A percentile compares a stretch with the other conserved stretches of the same genome.
phyloP scores from a whole-genome alignment of 352 stramenopile genomes.

The Halophytophthora polymorphica region DNA sequence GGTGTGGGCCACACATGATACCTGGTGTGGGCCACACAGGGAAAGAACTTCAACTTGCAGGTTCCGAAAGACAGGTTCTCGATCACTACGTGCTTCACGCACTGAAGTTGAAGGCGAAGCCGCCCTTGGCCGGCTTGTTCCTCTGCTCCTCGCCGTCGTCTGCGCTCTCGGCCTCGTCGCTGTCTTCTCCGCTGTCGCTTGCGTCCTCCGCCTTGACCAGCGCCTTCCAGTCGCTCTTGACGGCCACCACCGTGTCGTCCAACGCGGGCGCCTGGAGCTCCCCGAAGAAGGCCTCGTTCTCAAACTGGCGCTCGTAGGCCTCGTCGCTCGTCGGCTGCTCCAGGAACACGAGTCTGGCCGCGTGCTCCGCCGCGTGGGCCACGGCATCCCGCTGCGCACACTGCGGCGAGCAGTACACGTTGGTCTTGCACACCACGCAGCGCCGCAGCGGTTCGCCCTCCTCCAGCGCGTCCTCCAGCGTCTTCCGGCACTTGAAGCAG shows the following conservation, averaged over 20 bases:
- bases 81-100: too few species aligned
- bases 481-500: slow-evolving; percentile 56
- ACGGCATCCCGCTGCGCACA: slow-evolving; percentile 40
- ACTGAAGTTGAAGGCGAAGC: slow-evolving; percentile 46
- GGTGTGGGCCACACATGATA: too few species aligned
- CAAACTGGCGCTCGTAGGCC: slow-evolving; percentile 36
- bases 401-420: slow-evolving; percentile 66
- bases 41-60: too few species aligned
- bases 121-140: slow-evolving; percentile 11
- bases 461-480: slow-evolving; percentile 27
- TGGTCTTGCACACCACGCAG: slow-evolving; percentile 75
- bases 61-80: too few species aligned
- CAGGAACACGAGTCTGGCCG: slow-evolving; percentile 65
- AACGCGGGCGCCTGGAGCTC: slow-evolving; percentile 35
- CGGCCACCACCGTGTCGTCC: slow-evolving; percentile 35
- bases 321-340: slow-evolving; percentile 44
- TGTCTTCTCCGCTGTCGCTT: slow-evolving; percentile 13
- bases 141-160: slow-evolving; percentile 23
- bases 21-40: too few species aligned
- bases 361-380: slow-evolving; percentile 62
- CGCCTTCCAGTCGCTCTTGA: slow-evolving; percentile 44
- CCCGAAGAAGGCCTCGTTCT: slow-evolving; percentile 59
- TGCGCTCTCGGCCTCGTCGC: slow-evolving; percentile 16
- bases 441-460: slow-evolving; percentile 49
- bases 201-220: slow-evolving; percentile 22